Evolutionary conservation across 352 stramenopile species (phyloP), one percentile per base, ranked within the genome.

Genomic region (Phytophthora capsici): DNA sequence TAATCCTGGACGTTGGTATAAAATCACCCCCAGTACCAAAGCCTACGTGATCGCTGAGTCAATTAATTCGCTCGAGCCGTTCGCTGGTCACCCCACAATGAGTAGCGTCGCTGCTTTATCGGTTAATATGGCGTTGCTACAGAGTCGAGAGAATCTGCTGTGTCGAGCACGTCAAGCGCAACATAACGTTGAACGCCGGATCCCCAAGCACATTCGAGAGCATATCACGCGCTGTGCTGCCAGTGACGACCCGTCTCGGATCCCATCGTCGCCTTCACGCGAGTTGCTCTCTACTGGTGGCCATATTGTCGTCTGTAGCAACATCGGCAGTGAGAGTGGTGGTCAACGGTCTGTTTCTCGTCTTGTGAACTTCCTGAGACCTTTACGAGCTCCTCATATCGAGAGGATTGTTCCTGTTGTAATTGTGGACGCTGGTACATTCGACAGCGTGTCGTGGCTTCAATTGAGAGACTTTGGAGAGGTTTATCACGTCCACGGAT

Each of bases 271-370:
- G 9, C 86, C 86, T 19, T 75, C 86, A 9, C 56, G 52, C 3
- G 23, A 69, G 1, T 57, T 94, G 16, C 45, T 94, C 2, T 49
- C 69, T 13, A 25, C 61, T 13, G 87, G 87, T 17, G 80, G 82
- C 0, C 87, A 95, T 37, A 91, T 94, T 59, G 80, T 95, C 19
- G 84, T 95, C 4, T 95, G 87, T 65, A 94, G 87, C 54, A 93
- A 91, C 43, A 75, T 84, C 46, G 80, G 75, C 4, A 85, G 77
- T 36, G 85, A 91, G 56, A 85, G 72, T 25, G 81, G 67, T 9
- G 76, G 81, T 2, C 69, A 86, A 25, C 75, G 81, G 5, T 90
- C 83, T 1, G 71, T 94, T 1, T 78, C 82, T 5, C 73, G 84
- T 14, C 50, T 95, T 5, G 79, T 93, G 19, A 91, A 90, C 36